Evolutionary conservation across 495 filamentous ascomycete genomes (phyloP), one percentile per base, ranked within the genome.

Genomic region (Melanomma pulvis-pyrius): DNA sequence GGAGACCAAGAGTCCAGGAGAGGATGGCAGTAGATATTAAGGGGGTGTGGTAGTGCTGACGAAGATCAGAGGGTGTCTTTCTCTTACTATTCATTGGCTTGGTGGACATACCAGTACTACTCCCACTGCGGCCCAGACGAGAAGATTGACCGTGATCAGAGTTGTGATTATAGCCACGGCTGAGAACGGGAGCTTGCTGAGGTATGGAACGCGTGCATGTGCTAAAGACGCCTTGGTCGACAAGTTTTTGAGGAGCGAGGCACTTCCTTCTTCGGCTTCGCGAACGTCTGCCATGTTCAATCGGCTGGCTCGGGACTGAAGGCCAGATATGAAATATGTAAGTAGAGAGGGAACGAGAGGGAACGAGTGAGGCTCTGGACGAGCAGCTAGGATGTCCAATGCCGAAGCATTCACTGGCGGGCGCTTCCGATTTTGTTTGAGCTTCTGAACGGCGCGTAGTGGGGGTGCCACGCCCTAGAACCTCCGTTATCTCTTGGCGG

Each of bases 1-100:
- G 86, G 22, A 98, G 83, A 7, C 94, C 93, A 6, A 98, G 82
- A 0, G 92, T 93, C 75, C 96, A 97, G 15, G 93, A 85, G 0
- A 96, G 83, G 17, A 93, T 85, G 4, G 93, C 90, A 3, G 92
- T 88, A 17, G 88, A 89, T 44, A 92, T 85, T 59, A 97, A 79
- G 3, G 82, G 77, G 6, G 85, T 87, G 61, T 61, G 53, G 26
- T 29, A 69, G 22, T 54, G 52, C 67, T 65, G 21, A 11, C 2
- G 13, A 7, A 15, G 9, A 44, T 44, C 39, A 44, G 39, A 44
- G n/a, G 5, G n/a, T 11, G 69, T 51, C 5, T 28, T 1, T 36
- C 44, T 8, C n/a, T 61, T 17, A 13, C 2, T 52, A 29, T 24
- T 1, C 11, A 36, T 34, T n/a, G 77, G 39, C 1, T 44, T 28